A percentile compares a stretch with the other conserved stretches of the same genome.
These are phyloP conservation scores for Colletotrichum somersetense DNA, from an alignment of 2,329 filamentous ascomycete genomes.

Conservation along the genomic window DNA sequence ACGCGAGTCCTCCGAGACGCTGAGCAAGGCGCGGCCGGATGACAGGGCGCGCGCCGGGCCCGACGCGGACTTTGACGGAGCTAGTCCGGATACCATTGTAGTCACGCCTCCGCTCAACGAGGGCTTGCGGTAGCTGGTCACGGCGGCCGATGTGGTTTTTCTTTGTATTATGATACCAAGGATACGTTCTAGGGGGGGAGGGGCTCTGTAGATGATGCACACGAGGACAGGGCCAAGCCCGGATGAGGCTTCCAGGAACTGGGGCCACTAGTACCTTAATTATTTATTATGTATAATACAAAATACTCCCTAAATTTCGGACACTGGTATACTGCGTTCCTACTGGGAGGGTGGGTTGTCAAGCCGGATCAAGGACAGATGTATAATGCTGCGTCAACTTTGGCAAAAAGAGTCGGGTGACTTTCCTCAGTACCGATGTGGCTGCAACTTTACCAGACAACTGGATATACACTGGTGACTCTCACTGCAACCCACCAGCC, in stretches of 20 bases:
- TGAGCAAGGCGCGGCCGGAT: conserved; percentile 9
- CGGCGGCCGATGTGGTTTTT: not conserved
- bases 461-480: not conserved
- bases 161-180: conserved; percentile 33
- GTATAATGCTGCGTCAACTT: no score
- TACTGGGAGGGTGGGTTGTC: not conserved
- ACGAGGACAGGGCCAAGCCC: not conserved
- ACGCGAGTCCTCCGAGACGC: conserved; percentile 38
- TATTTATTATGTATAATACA: not conserved
- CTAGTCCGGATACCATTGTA: conserved; percentile 40
- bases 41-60: not conserved
- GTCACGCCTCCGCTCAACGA: conserved; percentile 31
- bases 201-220: not conserved
- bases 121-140: not conserved
- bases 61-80: conserved; percentile 34
- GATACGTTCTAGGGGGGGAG: not conserved
- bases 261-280: not conserved
- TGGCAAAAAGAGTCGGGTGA: not conserved
- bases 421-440: not conserved
- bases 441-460: not conserved
- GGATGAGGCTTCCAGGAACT: not conserved
- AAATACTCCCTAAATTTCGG: not conserved
- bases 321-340: not conserved
- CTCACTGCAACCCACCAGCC: not conserved
- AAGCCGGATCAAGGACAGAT: no score